A percentile compares a stretch with the other conserved stretches of the same genome.
Evolutionary conservation across 345 rosid species (phyloP).

Genomic region (Brassica rapa): DNA sequence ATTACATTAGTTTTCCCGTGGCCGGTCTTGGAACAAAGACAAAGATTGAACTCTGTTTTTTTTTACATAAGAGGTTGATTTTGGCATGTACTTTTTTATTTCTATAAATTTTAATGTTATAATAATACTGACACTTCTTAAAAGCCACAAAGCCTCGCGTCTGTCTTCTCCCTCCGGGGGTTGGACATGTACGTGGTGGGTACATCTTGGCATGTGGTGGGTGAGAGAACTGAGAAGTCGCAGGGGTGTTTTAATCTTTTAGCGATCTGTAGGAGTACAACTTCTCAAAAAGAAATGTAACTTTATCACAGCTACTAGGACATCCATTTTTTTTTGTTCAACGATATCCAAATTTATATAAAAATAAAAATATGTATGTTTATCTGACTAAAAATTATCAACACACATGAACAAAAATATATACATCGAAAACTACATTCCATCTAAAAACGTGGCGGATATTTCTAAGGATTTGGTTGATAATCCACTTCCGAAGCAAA

Average conservation of each 20-base stretch:
- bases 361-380: background rate
- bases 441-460: background rate
- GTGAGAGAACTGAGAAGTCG: constrained; percentile 1
- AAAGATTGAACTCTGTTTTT: background rate
- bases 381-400: background rate
- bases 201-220: constrained; percentile 25
- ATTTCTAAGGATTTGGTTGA: background rate
- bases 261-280: background rate
- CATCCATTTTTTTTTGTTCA: background rate
- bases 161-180: constrained; percentile 32
- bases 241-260: background rate
- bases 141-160: constrained; percentile 1
- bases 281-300: background rate
- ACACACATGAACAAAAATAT: background rate
- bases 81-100: background rate
- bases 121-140: background rate
- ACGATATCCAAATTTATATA: background rate
- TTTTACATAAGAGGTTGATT: background rate
- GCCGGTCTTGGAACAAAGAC: background rate
- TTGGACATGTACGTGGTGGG: constrained; percentile 10
- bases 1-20: background rate
- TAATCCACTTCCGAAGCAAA: background rate
- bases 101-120: background rate
- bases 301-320: background rate
- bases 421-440: background rate